Percentiles rank a stretch among this genome's conserved stretches.
Evolutionary conservation across 768 basidiomycete species (phyloP).

Genomic region (Trametes maxima): DNA sequence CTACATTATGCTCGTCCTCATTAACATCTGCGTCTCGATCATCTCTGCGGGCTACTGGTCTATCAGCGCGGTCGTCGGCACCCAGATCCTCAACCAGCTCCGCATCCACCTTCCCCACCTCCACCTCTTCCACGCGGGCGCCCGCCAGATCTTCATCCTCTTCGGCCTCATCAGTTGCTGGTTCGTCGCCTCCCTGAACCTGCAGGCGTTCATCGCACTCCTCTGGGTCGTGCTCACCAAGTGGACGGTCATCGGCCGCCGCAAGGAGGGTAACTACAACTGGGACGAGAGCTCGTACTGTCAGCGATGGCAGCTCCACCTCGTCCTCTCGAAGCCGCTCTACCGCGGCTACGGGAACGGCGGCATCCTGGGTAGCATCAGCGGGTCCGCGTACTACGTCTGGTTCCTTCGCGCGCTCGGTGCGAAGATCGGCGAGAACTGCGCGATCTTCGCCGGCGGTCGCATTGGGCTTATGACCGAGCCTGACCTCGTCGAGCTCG

Average conservation of each 20-base stretch:
- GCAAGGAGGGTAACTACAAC: conserved; percentile 42
- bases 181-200: conserved; percentile 42
- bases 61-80: conserved; percentile 42
- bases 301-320: conserved; percentile 53
- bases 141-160: conserved; percentile 44
- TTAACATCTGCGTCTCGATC: conserved; percentile 43
- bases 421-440: conserved; percentile 49
- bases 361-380: conserved; percentile 42
- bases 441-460: conserved; percentile 46
- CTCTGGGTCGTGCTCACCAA: conserved; percentile 46
- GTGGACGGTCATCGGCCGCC: conserved; percentile 46
- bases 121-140: conserved; percentile 39
- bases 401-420: conserved; percentile 44
- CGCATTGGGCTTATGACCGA: conserved; percentile 49
- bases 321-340: conserved; percentile 40
- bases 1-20: conserved; percentile 39
- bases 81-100: conserved; percentile 42
- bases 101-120: conserved; percentile 37
- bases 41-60: conserved; percentile 47
- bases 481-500: conserved; percentile 49
- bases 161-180: conserved; percentile 44
- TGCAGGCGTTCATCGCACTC: conserved; percentile 43
- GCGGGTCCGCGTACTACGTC: conserved; percentile 47
- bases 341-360: conserved; percentile 46
- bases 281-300: conserved; percentile 53